Percentiles rank a stretch among this genome's conserved stretches.
phyloP scores from a whole-genome alignment of 805 yeast species.

The Komagataella pastoris region DNA sequence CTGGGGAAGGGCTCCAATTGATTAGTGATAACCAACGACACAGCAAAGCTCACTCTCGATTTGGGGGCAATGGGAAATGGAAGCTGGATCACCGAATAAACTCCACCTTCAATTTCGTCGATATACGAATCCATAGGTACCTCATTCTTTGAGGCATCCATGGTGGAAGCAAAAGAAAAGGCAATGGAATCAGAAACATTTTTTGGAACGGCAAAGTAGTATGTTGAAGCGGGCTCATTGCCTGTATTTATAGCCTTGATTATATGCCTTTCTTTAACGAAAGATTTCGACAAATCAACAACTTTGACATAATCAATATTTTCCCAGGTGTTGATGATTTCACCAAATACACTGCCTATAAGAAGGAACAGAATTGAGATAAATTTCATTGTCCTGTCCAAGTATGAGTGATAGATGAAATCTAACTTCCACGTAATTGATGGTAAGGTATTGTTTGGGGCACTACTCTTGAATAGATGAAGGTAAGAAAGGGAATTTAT shows the following conservation, averaged over 20 bases:
- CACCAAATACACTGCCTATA: neutral
- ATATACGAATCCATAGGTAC: slow-evolving; percentile 7
- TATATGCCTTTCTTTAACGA: slow-evolving; percentile 46
- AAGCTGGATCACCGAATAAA: slow-evolving; percentile 24
- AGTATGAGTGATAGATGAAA: neutral
- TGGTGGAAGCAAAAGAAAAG: slow-evolving; percentile 11
- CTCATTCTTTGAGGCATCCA: slow-evolving; percentile 7
- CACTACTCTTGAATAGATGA: neutral
- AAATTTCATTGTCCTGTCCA: neutral
- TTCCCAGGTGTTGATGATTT: slow-evolving; percentile 26
- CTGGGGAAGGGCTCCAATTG: slow-evolving; percentile 50
- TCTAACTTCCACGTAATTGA: neutral
- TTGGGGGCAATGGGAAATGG: slow-evolving; percentile 61
- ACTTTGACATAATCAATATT: slow-evolving; percentile 42
- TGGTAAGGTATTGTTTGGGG: neutral
- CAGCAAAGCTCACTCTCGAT: slow-evolving; percentile 30
- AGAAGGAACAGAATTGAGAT: neutral
- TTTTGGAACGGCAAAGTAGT: slow-evolving; percentile 46
- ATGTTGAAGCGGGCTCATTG: slow-evolving; percentile 34
- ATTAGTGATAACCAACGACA: slow-evolving; percentile 35
- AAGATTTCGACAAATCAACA: slow-evolving; percentile 55
- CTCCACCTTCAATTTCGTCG: slow-evolving; percentile 5
- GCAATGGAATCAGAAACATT: slow-evolving; percentile 16
- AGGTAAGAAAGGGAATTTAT: too few relatives aligned
- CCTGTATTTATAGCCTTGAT: slow-evolving; percentile 49